phyloP scores from a whole-genome alignment of 495 filamentous ascomycete genomes.

The Usnea hakonensis region DNA sequence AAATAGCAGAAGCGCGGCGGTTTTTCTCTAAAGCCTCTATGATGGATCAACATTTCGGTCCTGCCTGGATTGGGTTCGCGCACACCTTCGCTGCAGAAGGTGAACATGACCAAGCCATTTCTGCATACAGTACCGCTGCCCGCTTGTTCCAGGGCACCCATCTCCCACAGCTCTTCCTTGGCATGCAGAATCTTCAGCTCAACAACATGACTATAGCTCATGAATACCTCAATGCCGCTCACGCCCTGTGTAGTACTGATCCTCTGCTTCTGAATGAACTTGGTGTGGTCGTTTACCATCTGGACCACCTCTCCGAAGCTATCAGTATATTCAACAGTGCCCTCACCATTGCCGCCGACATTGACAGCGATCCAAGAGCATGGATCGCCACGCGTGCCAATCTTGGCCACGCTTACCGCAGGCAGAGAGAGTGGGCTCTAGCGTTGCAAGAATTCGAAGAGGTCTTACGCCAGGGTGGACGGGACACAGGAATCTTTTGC shows the following conservation, averaged over 20 bases:
- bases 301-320: slow-evolving; percentile 67
- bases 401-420: slow-evolving; percentile 77
- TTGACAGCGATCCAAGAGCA: slow-evolving; percentile 69
- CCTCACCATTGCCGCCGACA: slow-evolving; percentile 66
- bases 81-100: slow-evolving; percentile 99
- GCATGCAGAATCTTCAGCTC: slow-evolving; percentile 95
- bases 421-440: slow-evolving; percentile 57
- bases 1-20: slow-evolving; percentile 84
- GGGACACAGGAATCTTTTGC: slow-evolving; percentile 60
- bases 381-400: slow-evolving; percentile 87
- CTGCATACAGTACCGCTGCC: slow-evolving; percentile 93
- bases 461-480: slow-evolving; percentile 68
- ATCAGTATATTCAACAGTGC: slow-evolving; percentile 65
- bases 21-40: slow-evolving; percentile 96
- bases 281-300: slow-evolving; percentile 88
- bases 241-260: slow-evolving; percentile 65
- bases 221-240: slow-evolving; percentile 87
- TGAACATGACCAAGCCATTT: slow-evolving; percentile 97
- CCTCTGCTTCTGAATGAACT: slow-evolving; percentile 92
- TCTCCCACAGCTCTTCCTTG: slow-evolving; percentile 89
- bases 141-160: slow-evolving; percentile 95
- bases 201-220: slow-evolving; percentile 94
- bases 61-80: slow-evolving; percentile 98
- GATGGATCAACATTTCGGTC: slow-evolving; percentile 95
- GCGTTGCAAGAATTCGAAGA: slow-evolving; percentile 74